Conservation (phyloP, 1,139 yeast genomes). For the Suhomyces bokatorum region DNA sequence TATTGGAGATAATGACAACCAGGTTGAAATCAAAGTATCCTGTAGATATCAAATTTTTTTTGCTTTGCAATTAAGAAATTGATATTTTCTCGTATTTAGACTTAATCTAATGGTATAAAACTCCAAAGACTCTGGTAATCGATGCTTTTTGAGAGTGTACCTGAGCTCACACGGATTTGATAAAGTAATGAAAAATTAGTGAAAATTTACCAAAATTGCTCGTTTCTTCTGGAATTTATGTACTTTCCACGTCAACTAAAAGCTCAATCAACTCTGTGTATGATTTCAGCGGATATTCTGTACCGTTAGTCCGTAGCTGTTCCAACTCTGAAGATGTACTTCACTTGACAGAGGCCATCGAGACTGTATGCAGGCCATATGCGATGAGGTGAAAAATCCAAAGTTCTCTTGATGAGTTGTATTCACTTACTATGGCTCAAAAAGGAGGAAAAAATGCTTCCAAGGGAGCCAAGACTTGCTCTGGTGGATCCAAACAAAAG, state of each 20-base stretch:
- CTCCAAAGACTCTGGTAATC: too few relatives aligned
- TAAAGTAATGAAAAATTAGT: background rate
- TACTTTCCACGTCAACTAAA: too few relatives aligned
- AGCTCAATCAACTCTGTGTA: too few relatives aligned
- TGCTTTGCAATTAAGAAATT: background rate
- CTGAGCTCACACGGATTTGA: background rate
- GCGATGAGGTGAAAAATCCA: conserved; percentile 5
- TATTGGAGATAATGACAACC: too few relatives aligned
- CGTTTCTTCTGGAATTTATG: background rate
- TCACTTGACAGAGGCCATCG: background rate
- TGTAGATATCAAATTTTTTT: too few relatives aligned
- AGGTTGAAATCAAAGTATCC: too few relatives aligned
- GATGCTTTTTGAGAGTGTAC: too few relatives aligned
- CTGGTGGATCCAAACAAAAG: background rate
- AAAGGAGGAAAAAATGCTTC: conserved; percentile 1
- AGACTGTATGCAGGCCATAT: background rate
- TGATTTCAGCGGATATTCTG: background rate
- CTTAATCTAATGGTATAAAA: too few relatives aligned
- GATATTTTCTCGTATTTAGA: background rate
- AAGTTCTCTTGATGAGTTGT: background rate
- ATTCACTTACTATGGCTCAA: background rate
- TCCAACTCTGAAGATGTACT: too few relatives aligned
- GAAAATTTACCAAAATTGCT: background rate
- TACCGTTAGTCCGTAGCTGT: background rate
- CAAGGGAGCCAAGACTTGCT: conserved; percentile 1